Base-by-base conservation (phyloP, 176 grass and related monocot species). In the Juncus inflexus region DNA sequence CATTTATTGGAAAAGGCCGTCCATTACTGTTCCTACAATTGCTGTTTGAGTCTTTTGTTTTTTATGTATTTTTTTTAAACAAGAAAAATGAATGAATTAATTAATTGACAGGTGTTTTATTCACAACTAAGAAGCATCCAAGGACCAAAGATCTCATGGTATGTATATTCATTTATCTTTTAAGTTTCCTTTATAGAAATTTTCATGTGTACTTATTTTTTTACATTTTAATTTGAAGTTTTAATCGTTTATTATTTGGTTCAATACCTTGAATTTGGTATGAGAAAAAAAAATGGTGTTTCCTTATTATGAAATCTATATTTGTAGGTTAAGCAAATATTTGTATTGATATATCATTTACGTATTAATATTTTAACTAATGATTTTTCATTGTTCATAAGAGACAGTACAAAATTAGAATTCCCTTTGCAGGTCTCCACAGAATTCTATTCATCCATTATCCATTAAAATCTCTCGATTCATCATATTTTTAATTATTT, bases 131-230 rank as follows among this genome's bases (percentile, higher is more conserved):
- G 83, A 92, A 99, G 78, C 95, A 99, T 76, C 80, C 89, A 78
- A 99, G 95, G 74, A 99, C 94, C 40, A 99, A 90, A 82, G 89
- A 99, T 39, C 76, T 99, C 47, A 92, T 84, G 80, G 95, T 99
- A 90, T 55, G 45, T 35, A 72, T 65, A 59, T 61, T 66, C 19
- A 28, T 28, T 28, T 28, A 28, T 28, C 19, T 7, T 55, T 50
- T 42, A 37, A 35, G 64, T 73, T 52, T 68, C 16, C 43, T 49
- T 69, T 50, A 28, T 28, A 28, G 19, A 28, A 28, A 28, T 28
- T 55, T 50, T 62, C 42, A 74, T 61, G 15, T 45, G 65, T 51
- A 40, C 9, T 42, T 65, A 45, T 75, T 73, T 62, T 62, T 72
- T 58, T 55, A 71, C 43, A 69, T 11, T 35, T 52, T 58, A 12